Evolutionary conservation across 2,329 filamentous ascomycete species (phyloP).

Genomic region (Cryphonectria naterciae): DNA sequence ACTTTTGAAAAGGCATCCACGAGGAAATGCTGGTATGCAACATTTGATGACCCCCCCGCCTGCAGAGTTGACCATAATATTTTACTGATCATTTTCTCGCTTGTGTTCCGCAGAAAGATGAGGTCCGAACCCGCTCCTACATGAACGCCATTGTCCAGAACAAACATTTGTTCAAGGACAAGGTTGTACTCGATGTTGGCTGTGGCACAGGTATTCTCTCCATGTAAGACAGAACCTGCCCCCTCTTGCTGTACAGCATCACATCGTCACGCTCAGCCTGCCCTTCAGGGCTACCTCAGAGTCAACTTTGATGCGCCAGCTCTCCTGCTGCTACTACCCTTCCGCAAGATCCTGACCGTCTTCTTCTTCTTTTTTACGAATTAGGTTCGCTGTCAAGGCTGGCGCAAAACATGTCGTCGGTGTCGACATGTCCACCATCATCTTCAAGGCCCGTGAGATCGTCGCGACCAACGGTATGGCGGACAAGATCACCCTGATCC

Average conservation of each 20-base stretch:
- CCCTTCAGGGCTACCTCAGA: not conserved
- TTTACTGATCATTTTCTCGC: constrained; percentile 33
- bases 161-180: constrained; percentile 83
- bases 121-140: constrained; percentile 94
- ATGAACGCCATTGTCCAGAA: constrained; percentile 98
- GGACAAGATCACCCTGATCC: constrained; percentile 95
- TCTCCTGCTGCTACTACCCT: not conserved
- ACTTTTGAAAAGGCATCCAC: constrained; percentile 72
- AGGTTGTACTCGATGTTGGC: constrained; percentile 91
- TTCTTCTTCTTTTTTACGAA: not conserved
- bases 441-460: constrained; percentile 97
- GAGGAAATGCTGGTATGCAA: constrained; percentile 93
- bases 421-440: constrained; percentile 99
- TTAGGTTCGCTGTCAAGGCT: constrained; percentile 93
- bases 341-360: constrained; percentile 20
- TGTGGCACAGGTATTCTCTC: constrained; percentile 97
- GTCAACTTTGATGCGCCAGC: not conserved
- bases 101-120: constrained; percentile 76
- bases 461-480: constrained; percentile 89
- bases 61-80: constrained; percentile 7
- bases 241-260: not conserved
- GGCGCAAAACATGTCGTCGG: constrained; percentile 98
- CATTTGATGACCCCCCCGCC: constrained; percentile 22
- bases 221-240: constrained; percentile 68
- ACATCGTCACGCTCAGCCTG: not conserved